A percentile compares a stretch with the other conserved stretches of the same genome.
These are phyloP conservation scores for Eucalyptus urophylla DNA, from an alignment of 345 rosid species.

Conservation along the genomic window DNA sequence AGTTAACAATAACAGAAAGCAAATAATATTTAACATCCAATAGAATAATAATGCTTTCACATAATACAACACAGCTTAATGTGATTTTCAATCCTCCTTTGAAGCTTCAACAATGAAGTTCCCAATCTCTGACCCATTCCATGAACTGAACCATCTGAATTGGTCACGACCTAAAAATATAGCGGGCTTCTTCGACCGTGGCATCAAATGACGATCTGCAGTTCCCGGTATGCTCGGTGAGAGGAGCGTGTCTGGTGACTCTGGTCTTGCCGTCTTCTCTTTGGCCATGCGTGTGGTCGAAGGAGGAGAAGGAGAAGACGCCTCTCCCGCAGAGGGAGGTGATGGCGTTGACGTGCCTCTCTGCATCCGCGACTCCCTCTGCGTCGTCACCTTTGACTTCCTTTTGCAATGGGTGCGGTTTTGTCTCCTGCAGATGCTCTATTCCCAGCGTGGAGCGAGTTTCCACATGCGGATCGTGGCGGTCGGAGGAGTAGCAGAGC, in stretches of 20 bases:
- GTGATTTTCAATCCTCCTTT: background rate
- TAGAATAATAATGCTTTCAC: no score
- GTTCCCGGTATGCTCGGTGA: background rate
- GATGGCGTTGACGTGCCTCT: background rate
- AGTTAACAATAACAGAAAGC: no score
- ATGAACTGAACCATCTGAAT: no score
- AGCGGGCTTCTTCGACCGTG: background rate
- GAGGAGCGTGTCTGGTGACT: background rate
- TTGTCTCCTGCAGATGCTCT: background rate
- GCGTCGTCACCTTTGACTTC: background rate
- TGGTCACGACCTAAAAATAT: no score
- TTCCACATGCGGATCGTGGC: background rate
- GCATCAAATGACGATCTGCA: background rate
- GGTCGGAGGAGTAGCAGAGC: background rate
- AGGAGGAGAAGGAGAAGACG: background rate
- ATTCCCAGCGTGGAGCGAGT: background rate
- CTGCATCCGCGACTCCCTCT: background rate
- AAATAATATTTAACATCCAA: no score
- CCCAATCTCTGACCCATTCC: background rate
- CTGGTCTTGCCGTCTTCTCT: background rate
- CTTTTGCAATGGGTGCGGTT: background rate
- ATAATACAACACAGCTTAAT: background rate
- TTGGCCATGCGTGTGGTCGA: background rate
- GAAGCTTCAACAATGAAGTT: background rate
- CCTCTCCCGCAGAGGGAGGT: background rate